Conservation (phyloP, 345 rosid species). For the Salix koriyanagi region DNA sequence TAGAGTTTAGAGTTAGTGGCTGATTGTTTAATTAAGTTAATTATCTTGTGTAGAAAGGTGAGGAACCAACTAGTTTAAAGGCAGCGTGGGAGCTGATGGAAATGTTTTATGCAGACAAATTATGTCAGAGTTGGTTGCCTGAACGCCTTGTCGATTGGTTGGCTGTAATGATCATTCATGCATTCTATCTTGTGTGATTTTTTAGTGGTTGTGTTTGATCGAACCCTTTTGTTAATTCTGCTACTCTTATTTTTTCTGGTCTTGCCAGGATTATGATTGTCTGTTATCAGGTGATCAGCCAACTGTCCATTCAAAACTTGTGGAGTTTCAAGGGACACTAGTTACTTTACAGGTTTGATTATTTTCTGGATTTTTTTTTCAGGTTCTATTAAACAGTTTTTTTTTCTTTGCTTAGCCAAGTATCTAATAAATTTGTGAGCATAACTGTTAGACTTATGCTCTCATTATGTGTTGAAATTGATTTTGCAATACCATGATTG, state of each 20-base stretch:
- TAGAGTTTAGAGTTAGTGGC: neutral
- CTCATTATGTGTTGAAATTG: neutral
- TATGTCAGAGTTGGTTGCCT: constrained; percentile 72
- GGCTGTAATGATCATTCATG: constrained; percentile 57
- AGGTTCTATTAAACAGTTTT: neutral
- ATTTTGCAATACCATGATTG: neutral
- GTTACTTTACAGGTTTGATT: constrained; percentile 63
- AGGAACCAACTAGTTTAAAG: constrained; percentile 60
- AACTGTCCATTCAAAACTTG: constrained; percentile 68
- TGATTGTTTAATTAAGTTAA: neutral
- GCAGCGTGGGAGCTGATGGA: constrained; percentile 99
- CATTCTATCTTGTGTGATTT: neutral
- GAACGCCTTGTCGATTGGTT: constrained; percentile 89
- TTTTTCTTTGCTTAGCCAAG: neutral
- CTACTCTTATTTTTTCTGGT: constrained; percentile 2
- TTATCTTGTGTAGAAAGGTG: constrained; percentile 38
- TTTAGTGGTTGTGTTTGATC: constrained; percentile 3
- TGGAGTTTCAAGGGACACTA: constrained; percentile 65
- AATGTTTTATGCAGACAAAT: constrained; percentile 68
- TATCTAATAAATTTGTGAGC: neutral
- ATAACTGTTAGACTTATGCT: neutral
- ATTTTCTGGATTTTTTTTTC: neutral
- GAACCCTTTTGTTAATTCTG: neutral
- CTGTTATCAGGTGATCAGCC: constrained; percentile 54
- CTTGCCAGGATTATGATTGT: constrained; percentile 69